These are phyloP conservation scores for Zarea fungicola DNA, from an alignment of 2,329 filamentous ascomycete genomes.

Conservation along the genomic window DNA sequence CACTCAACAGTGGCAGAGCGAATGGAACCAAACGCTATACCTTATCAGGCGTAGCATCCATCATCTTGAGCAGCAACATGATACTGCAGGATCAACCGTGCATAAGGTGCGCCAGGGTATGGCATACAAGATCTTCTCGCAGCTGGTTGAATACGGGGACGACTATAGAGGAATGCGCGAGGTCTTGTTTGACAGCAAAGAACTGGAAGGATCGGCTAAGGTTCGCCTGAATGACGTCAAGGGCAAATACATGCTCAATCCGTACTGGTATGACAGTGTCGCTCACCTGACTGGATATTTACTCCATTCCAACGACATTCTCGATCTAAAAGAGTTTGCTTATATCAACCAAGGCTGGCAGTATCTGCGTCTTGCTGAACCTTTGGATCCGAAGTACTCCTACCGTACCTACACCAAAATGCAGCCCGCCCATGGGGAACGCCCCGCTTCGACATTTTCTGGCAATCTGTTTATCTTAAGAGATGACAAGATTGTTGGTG, in stretches of 20 bases:
- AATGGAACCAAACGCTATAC: conserved; percentile 16
- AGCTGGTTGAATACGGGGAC: conserved; percentile 48
- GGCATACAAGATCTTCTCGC: conserved; percentile 57
- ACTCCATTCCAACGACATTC: conserved; percentile 48
- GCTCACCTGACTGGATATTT: conserved; percentile 54
- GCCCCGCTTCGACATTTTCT: conserved; percentile 45
- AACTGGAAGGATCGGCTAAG: conserved; percentile 50
- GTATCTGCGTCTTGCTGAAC: conserved; percentile 43
- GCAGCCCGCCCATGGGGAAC: conserved; percentile 36
- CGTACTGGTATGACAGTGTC: conserved; percentile 51
- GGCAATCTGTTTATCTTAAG: conserved; percentile 53
- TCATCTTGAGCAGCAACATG: too few relatives aligned
- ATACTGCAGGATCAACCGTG: too few relatives aligned
- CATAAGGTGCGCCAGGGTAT: not conserved
- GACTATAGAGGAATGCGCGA: conserved; percentile 52
- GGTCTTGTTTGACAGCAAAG: conserved; percentile 48
- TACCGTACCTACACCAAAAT: conserved; percentile 52
- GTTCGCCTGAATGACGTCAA: conserved; percentile 27
- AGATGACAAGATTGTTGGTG: conserved; percentile 41
- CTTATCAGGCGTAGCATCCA: not conserved
- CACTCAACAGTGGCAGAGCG: conserved; percentile 10
- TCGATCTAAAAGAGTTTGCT: conserved; percentile 47
- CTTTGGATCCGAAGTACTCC: conserved; percentile 39
- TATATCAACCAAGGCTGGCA: conserved; percentile 56
- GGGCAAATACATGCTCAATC: conserved; percentile 44